Base-by-base conservation (phyloP, 139 green algal genomes). In the Micractinium conductrix region DNA sequence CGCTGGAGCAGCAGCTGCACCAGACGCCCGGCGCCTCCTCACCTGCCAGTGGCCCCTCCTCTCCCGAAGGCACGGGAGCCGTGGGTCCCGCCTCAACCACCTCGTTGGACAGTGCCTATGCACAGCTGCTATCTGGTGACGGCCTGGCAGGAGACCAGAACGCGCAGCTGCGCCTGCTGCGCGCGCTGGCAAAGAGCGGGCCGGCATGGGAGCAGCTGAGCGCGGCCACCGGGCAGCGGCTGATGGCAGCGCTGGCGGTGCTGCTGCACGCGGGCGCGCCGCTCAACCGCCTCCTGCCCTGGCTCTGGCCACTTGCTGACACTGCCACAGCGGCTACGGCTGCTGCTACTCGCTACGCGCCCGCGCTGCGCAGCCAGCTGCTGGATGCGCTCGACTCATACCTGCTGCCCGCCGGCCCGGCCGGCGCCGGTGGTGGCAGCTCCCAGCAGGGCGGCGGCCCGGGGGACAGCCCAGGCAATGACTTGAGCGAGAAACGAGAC, bases 241-340 rank as follows among this genome's bases (percentile, higher is more conserved):
- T 81, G 35, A 38, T 81, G 50, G 35, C 26, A 2, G 50, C 50
- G 5, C 37, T 70, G 10, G 14, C 14, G 9, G 42, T 7, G 35
- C 19, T 78, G 30, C 42, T 78, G 42, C 42, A 78, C 42, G 70
- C 58, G 74, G 74, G 74, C 22, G 63, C 38, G 10, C 37, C 74
- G 38, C 74, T 81, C 50, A 81, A 81, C 50, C 50, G 74, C 35
- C 35, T 81, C 35, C 74, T 81, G 50, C 74, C 74, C 50, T 68
- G 55, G 74, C 74, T 81, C 21, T 70, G 50, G 74, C 74, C 74
- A 1, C 74, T 81, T 21, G 50, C 74, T 28, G 74, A 81, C 50
- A 48, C 19, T 37, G 28, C 50, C 33, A 35, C 70, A 9, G 42
- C 50, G 9, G 74, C 74, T 40, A 33, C 45, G 30, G 35, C 30